A percentile compares a stretch with the other conserved stretches of the same genome.
Evolutionary conservation across 2,329 filamentous ascomycete genomes (phyloP).

Genomic region (Fusarium brachygibbosum): DNA sequence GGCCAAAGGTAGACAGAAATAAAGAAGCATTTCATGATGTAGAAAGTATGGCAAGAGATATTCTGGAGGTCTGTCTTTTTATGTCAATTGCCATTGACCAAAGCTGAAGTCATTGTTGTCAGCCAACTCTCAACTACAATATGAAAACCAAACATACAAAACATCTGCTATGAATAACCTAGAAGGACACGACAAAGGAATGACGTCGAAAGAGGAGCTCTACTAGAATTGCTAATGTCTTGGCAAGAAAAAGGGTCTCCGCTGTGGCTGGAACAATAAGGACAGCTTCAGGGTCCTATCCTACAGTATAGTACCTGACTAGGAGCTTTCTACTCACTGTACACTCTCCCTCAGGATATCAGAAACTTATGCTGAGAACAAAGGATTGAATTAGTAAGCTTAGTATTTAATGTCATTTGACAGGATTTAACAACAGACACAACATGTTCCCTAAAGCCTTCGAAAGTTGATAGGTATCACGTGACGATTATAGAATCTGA

Average conservation of each 20-base stretch:
- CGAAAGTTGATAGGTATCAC: neutral
- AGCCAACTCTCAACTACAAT: neutral
- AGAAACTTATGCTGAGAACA: no score
- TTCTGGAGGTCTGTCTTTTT: neutral
- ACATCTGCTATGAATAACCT: no score
- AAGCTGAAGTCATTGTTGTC: neutral
- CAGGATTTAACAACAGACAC: neutral
- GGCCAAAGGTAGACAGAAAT: conserved; percentile 16
- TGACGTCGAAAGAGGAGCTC: conserved; percentile 26
- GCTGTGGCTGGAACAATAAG: conserved; percentile 24
- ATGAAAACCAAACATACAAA: neutral
- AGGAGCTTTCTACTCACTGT: no score
- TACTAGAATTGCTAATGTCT: conserved; percentile 3
- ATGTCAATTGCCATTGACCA: neutral
- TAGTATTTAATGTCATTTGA: neutral
- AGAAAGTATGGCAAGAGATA: neutral
- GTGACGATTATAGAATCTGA: neutral
- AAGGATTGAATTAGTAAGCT: neutral
- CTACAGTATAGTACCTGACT: no score
- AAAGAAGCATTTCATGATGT: conserved; percentile 27
- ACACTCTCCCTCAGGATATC: no score
- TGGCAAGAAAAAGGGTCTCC: conserved; percentile 10
- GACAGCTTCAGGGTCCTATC: neutral
- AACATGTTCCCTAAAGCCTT: neutral
- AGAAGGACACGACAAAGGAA: neutral